Conservation (phyloP, 441 rosid species). For the Bocquillonia castaneifolia region DNA sequence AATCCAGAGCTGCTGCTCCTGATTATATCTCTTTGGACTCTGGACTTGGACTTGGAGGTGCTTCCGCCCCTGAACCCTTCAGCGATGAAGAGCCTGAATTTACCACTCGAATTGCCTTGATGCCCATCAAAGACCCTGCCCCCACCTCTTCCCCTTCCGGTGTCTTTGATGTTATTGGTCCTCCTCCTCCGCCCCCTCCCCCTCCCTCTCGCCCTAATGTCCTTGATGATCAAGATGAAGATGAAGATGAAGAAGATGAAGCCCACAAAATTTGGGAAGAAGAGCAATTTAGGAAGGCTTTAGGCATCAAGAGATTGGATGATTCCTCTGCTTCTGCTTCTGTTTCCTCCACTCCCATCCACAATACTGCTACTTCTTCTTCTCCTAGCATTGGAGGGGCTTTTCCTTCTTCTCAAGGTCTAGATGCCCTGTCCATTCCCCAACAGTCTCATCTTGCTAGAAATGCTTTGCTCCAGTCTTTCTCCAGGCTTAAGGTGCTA, state of each 20-base stretch:
- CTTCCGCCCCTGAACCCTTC: conserved; percentile 38
- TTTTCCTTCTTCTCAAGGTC: conserved; percentile 37
- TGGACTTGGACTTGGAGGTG: conserved; percentile 25
- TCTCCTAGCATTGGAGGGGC: conserved; percentile 49
- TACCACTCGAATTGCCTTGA: conserved; percentile 49
- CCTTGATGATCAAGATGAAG: conserved; percentile 22
- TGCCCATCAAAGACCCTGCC: conserved; percentile 37
- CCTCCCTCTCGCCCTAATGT: conserved; percentile 62
- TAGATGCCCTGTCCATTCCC: conserved; percentile 55
- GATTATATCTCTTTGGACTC: conserved; percentile 72
- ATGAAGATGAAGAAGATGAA: conserved; percentile 79
- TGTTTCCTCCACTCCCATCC: conserved; percentile 25
- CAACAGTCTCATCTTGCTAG: conserved; percentile 71
- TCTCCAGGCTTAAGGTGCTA: conserved; percentile 54
- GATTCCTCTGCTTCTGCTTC: conserved; percentile 32
- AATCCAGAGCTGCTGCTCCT: conserved; percentile 55
- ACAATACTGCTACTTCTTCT: conserved; percentile 16
- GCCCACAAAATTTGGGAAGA: conserved; percentile 92
- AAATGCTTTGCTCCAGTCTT: conserved; percentile 58
- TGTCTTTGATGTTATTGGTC: conserved; percentile 43
- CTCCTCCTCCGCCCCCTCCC: no score
- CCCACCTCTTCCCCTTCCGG: conserved; percentile 28
- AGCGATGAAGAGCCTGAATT: conserved; percentile 85
- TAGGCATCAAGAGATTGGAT: conserved; percentile 71
- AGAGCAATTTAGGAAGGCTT: conserved; percentile 82